Base-by-base conservation (phyloP, 2,329 filamentous ascomycete genomes). In the Massarina eburnea region DNA sequence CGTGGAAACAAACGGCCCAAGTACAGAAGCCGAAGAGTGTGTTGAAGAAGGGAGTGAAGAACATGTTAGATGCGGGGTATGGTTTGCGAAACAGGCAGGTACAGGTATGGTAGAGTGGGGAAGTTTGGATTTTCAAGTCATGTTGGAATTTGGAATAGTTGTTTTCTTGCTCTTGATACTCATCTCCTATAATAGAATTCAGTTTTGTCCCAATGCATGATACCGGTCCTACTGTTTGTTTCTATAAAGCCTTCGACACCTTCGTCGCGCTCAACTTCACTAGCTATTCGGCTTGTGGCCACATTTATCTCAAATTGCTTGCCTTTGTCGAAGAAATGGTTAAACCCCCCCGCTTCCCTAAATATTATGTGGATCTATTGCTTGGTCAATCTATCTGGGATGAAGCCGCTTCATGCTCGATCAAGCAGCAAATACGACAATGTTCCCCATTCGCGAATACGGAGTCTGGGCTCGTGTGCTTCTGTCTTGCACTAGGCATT, bases 391-490 rank as follows among this genome's bases (percentile, higher is more conserved):
- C 41, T 45, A 9, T 60, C 62, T 57, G 68, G 70, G 14, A 66
- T 63, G 44, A 88, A 86, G 4, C 84, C 84, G 39, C 79, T 82
- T 4, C 74, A 78, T 20, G 59, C 62, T 10, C 81, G 74, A 57
- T 89, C 85, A 1, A 89, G 71, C 9, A 79, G 80, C 15, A 88
- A 57, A 48, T 81, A 86, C 86, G 84, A 89, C 33, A 76, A 26
- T 12, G 24, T 26, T 26, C 7, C 24, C 7, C 24, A 12, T 7
- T 26, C 24, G 24, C 7, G 7, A 26, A 7, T 12, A 26, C 24
- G 24, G 24, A 26, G 24, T n/a, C n/a, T n/a, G n/a, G n/a, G n/a
- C n/a, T n/a, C n/a, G n/a, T n/a, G n/a, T n/a, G n/a, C n/a, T n/a
- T n/a, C n/a, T n/a, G n/a, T n/a, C n/a, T n/a, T n/a, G n/a, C n/a